Percentiles rank a stretch among this genome's conserved stretches.
Evolutionary conservation across 129 eudicot genomes (phyloP).

Genomic region (Sambucus nigra): DNA sequence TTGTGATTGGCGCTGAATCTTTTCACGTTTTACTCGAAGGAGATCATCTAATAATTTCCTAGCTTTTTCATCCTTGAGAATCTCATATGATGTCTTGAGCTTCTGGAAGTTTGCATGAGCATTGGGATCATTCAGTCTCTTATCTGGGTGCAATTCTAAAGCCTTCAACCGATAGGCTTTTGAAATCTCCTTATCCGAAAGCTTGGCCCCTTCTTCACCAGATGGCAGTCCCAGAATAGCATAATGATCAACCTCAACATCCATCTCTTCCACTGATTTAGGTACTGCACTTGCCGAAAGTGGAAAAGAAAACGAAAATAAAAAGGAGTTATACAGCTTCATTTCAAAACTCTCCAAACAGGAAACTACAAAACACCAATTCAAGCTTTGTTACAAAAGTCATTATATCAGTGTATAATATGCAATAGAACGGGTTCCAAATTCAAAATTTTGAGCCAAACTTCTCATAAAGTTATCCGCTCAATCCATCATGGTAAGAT

Average conservation of each 20-base stretch:
- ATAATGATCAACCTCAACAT: conserved; percentile 62
- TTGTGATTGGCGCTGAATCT: conserved; percentile 37
- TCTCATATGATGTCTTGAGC: conserved; percentile 55
- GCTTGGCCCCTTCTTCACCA: conserved; percentile 74
- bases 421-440: too few relatives aligned
- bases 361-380: background rate
- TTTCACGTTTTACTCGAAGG: conserved; percentile 45
- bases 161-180: conserved; percentile 69
- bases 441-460: too few relatives aligned
- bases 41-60: conserved; percentile 71
- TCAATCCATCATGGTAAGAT: too few relatives aligned
- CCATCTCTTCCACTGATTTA: conserved; percentile 32
- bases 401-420: too few relatives aligned
- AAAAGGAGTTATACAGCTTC: background rate
- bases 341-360: background rate
- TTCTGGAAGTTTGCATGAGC: conserved; percentile 56
- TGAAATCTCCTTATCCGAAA: conserved; percentile 53
- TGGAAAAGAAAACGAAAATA: background rate
- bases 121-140: conserved; percentile 62
- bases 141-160: conserved; percentile 65
- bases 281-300: too few relatives aligned
- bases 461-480: too few relatives aligned
- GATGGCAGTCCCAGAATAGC: conserved; percentile 56
- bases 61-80: conserved; percentile 69
- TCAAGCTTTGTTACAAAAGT: too few relatives aligned